These are phyloP conservation scores for Steccherinum ochraceum DNA, from an alignment of 768 basidiomycete species.

Conservation along the genomic window DNA sequence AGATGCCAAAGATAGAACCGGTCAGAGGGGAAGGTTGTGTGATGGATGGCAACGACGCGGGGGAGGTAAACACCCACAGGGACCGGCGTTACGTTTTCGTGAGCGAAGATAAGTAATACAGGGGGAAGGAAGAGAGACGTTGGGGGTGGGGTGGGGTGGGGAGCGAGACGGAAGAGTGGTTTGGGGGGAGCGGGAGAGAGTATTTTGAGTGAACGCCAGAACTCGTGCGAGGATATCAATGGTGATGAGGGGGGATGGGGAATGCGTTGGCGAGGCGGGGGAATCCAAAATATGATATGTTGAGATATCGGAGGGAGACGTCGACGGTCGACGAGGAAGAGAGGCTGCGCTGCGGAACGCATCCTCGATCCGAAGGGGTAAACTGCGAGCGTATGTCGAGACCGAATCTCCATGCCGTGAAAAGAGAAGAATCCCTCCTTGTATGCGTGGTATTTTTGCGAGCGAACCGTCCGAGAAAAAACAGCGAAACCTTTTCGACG, in stretches of 20 bases:
- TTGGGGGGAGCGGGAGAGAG: too few relatives aligned
- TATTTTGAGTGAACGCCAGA: not conserved
- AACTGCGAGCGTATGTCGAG: not conserved
- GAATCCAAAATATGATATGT: not conserved
- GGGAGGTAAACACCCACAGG: not conserved
- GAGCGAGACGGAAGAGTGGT: too few relatives aligned
- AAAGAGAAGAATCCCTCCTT: not conserved
- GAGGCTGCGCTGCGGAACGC: too few relatives aligned
- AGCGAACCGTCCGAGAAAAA: not conserved
- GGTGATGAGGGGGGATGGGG: not conserved
- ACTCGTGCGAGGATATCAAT: not conserved
- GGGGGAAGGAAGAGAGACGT: too few relatives aligned
- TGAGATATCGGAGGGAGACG: not conserved
- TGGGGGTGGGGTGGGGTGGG: too few relatives aligned
- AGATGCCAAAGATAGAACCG: not conserved
- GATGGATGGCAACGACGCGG: not conserved
- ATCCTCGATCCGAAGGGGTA: too few relatives aligned
- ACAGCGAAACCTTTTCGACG: too few relatives aligned
- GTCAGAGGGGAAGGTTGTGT: not conserved
- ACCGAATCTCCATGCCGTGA: not conserved
- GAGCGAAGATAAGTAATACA: not conserved
- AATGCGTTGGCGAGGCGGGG: not conserved
- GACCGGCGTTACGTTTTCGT: not conserved
- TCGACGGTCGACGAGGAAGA: too few relatives aligned
- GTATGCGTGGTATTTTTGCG: not conserved